These are phyloP conservation scores for Chalara sp. DNA, from an alignment of 2,329 filamentous ascomycete species.

Conservation along the genomic window DNA sequence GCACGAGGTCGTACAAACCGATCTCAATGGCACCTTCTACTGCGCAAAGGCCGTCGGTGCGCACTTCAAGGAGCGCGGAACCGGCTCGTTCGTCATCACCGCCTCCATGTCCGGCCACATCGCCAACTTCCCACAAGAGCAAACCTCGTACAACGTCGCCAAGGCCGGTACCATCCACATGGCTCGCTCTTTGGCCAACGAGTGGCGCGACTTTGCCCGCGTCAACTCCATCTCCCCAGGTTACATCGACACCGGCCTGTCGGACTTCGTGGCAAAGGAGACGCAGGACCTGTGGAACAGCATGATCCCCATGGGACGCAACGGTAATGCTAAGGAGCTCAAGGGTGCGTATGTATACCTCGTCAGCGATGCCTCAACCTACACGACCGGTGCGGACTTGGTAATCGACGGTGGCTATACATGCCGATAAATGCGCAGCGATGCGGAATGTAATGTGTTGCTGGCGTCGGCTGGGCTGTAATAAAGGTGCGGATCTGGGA, in stretches of 20 bases:
- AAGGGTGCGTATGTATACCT: slow-evolving; percentile 51
- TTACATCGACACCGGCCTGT: slow-evolving; percentile 59
- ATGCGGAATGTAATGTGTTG: too few species aligned
- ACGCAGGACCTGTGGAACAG: slow-evolving; percentile 49
- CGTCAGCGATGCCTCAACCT: slow-evolving; percentile 37
- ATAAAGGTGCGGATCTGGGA: too few species aligned
- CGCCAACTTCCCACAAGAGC: slow-evolving; percentile 54
- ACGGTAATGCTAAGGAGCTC: slow-evolving; percentile 55
- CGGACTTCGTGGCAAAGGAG: slow-evolving; percentile 56
- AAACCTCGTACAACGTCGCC: slow-evolving; percentile 57
- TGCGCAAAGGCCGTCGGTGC: slow-evolving; percentile 62
- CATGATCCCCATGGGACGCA: slow-evolving; percentile 53
- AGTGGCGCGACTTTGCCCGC: slow-evolving; percentile 63
- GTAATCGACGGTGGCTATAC: slow-evolving; percentile 41
- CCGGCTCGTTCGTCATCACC: slow-evolving; percentile 59
- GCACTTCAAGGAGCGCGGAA: slow-evolving; percentile 60
- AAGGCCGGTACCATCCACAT: slow-evolving; percentile 63
- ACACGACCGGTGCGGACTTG: slow-evolving; percentile 42
- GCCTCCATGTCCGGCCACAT: slow-evolving; percentile 54
- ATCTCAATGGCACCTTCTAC: slow-evolving; percentile 58
- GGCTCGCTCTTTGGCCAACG: slow-evolving; percentile 57
- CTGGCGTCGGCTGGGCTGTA: too few species aligned
- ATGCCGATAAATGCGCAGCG: too few species aligned
- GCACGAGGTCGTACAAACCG: slow-evolving; percentile 58
- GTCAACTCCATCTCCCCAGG: slow-evolving; percentile 63